Evolutionary conservation across 441 rosid species (phyloP).

Genomic region (Dalechampia spathulata): DNA sequence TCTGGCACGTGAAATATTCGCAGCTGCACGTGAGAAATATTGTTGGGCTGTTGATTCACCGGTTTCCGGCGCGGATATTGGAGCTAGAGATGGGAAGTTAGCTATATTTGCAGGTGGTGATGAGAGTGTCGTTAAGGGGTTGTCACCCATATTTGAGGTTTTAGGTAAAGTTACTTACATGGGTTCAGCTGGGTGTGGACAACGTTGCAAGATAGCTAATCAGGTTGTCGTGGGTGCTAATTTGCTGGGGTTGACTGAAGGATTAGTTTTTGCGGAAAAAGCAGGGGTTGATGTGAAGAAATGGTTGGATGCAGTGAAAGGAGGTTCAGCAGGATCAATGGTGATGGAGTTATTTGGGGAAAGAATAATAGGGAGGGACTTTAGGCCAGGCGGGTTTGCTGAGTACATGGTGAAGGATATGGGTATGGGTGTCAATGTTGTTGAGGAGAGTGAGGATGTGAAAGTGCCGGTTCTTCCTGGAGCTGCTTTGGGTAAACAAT

Average conservation of each 20-base stretch:
- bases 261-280: slow-evolving; percentile 52
- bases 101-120: slow-evolving; percentile 70
- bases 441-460: slow-evolving; percentile 38
- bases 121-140: slow-evolving; percentile 44
- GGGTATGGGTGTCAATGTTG: slow-evolving; percentile 61
- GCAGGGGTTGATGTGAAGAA: slow-evolving; percentile 51
- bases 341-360: slow-evolving; percentile 65
- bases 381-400: slow-evolving; percentile 57
- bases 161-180: slow-evolving; percentile 59
- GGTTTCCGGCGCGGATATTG: slow-evolving; percentile 64
- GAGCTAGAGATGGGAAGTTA: slow-evolving; percentile 63
- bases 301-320: slow-evolving; percentile 40
- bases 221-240: slow-evolving; percentile 67
- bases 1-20: slow-evolving; percentile 53
- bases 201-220: slow-evolving; percentile 72
- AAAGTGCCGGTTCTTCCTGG: slow-evolving; percentile 44
- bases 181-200: slow-evolving; percentile 75
- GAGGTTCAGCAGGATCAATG: slow-evolving; percentile 61
- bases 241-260: slow-evolving; percentile 69
- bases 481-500: slow-evolving; percentile 58
- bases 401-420: slow-evolving; percentile 84
- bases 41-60: slow-evolving; percentile 77
- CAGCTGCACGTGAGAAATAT: slow-evolving; percentile 32
- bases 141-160: slow-evolving; percentile 41
- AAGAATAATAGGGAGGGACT: slow-evolving; percentile 56